Conservation (phyloP, 352 stramenopile genomes). For the Phytophthora tubulina region DNA sequence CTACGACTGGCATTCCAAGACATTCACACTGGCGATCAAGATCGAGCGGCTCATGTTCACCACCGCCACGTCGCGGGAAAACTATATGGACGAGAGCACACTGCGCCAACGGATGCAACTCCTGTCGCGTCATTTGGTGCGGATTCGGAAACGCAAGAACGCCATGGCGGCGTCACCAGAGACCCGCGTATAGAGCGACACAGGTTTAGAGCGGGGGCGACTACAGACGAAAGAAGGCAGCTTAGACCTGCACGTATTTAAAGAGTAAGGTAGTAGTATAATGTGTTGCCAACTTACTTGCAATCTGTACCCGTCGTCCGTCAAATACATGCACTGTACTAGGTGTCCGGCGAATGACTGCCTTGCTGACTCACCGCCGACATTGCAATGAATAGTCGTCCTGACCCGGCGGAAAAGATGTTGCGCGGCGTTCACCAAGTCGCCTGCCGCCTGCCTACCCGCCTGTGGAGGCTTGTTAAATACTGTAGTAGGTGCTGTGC, state of each 20-base stretch:
- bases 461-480: too few relatives aligned
- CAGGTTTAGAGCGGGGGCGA: slow-evolving; percentile 28
- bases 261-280: slow-evolving; percentile 41
- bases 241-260: slow-evolving; percentile 43
- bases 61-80: slow-evolving; percentile 56
- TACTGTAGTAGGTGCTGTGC: too few relatives aligned
- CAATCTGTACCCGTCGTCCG: slow-evolving; percentile 2
- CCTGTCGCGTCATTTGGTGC: slow-evolving; percentile 63
- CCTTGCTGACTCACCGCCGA: slow-evolving; percentile 15
- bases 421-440: background rate
- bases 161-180: slow-evolving; percentile 39
- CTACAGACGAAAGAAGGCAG: slow-evolving; percentile 16
- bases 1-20: slow-evolving; percentile 71
- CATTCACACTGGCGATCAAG: slow-evolving; percentile 64
- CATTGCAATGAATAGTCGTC: slow-evolving; percentile 2
- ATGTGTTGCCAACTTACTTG: slow-evolving; percentile 26
- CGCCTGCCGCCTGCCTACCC: too few relatives aligned
- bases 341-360: slow-evolving; percentile 12
- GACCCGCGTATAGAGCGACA: slow-evolving; percentile 28
- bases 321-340: slow-evolving; percentile 14
- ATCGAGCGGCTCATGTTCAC: slow-evolving; percentile 76
- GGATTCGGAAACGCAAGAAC: slow-evolving; percentile 72
- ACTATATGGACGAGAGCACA: slow-evolving; percentile 67
- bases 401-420: slow-evolving; percentile 15
- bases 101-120: slow-evolving; percentile 62